Base-by-base conservation (phyloP, 2,329 filamentous ascomycete genomes). In the Fusarium haematococcum region DNA sequence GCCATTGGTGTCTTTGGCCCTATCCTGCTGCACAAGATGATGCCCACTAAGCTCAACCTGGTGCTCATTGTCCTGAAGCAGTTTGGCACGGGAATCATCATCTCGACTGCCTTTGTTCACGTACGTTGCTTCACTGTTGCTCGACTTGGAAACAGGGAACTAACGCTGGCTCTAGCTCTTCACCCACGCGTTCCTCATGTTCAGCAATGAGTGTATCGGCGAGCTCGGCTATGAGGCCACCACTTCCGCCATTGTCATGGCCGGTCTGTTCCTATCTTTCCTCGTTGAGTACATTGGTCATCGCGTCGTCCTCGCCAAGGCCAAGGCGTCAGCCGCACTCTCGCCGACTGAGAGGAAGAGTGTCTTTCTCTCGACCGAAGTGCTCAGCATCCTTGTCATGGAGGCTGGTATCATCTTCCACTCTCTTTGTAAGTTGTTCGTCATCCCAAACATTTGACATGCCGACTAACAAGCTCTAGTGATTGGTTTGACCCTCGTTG, bases 401-500 rank as follows among this genome's bases (percentile, higher is more conserved):
- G 93, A 95, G 81, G 88, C 89, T 0, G 93, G 93, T 4, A 91
- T 95, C 63, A 86, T 95, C 56, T 95, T 95, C 83, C 93, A 95
- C 83, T 94, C 91, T 2, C 85, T 94, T 18, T 82, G 90, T 91
- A 85, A 82, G 88, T 82, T 20, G 14, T 56, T 11, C 14, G 6
- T 39, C 14, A 16, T 10, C 32, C 4, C 10, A 6, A 58, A 18
- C 48, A 32, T 7, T 18, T 25, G 2, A n/a, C n/a, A 33, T n/a
- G 14, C 13, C 20, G 18, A 39, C 67, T 68, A 62, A 71, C 45
- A 45, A 8, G n/a, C 32, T 11, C 35, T 30, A 90, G 89, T 93
- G 9, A 91, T 93, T 41, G 90, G 90, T 25, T 81, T 93, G 39
- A 91, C 91, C 0, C 85, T 92, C 2, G 89, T 90, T n/a, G 89